phyloP scores from a whole-genome alignment of 2,329 filamentous ascomycete genomes.

The Aspergillus carbonarius region DNA sequence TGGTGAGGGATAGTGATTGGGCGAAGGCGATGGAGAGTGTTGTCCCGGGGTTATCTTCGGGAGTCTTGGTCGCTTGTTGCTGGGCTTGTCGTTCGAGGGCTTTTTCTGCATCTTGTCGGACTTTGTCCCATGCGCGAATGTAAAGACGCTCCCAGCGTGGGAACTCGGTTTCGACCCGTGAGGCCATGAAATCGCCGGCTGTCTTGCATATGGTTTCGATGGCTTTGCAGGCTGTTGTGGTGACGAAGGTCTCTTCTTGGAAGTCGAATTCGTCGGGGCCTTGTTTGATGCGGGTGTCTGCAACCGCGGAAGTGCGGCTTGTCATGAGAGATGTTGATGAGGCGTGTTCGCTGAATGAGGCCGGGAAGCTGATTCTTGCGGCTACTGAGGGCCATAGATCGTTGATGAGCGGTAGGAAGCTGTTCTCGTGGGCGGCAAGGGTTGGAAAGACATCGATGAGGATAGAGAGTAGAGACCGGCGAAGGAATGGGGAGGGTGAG shows the following conservation, averaged over 20 bases:
- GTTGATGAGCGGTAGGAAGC: conserved; percentile 86
- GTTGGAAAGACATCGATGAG: conserved; percentile 70
- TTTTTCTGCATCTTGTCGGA: conserved; percentile 38
- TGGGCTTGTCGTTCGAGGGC: conserved; percentile 33
- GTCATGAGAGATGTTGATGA: conserved; percentile 25
- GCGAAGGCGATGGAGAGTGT: conserved; percentile 23
- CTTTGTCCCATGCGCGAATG: conserved; percentile 37
- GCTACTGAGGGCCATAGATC: conserved; percentile 81
- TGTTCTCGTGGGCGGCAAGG: conserved; percentile 73
- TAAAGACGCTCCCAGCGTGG: conserved; percentile 45
- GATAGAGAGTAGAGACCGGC: conserved; percentile 74
- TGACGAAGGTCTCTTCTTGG: conserved; percentile 52
- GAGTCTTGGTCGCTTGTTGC: conserved; percentile 14
- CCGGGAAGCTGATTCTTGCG: conserved; percentile 36
- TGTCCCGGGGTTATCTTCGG: background rate
- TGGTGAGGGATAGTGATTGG: conserved; percentile 19
- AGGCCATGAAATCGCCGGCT: conserved; percentile 78
- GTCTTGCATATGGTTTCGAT: conserved; percentile 67
- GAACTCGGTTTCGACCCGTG: conserved; percentile 71
- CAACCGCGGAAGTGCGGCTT: conserved; percentile 11
- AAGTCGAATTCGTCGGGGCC: conserved; percentile 25
- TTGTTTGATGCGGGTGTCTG: conserved; percentile 45
- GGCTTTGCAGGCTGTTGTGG: conserved; percentile 67
- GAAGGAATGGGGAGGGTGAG: conserved; percentile 74
- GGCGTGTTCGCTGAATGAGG: conserved; percentile 58